Base-by-base conservation (phyloP, 208 protist species). In the Leishmania amazonensis region DNA sequence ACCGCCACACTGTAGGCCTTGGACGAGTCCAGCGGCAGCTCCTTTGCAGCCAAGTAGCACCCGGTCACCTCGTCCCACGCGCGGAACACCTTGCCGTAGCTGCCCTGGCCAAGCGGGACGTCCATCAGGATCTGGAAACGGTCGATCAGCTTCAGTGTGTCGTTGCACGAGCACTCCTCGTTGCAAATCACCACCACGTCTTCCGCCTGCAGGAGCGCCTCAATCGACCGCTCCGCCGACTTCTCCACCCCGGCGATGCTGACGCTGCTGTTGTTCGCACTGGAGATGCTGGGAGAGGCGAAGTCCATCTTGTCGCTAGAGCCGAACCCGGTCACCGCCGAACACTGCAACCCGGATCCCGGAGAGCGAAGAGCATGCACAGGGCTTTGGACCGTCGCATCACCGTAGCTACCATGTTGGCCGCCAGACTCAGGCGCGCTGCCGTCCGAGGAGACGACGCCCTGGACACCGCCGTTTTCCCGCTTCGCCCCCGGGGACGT, bases 21-120 rank as follows among this genome's bases (percentile, higher is more conserved):
- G 70, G 64, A 81, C 40, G 71, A 78, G 67, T 84, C 88, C 51
- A 94, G 83, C 65, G 81, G 78, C 82, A 94, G 51, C 76, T 94
- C 90, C 88, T 96, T 96, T 74, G 88, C 90, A 13, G 93, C 93
- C 24, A 94, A 76, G 87, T 92, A 92, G 67, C 88, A 78, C 28
- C 88, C 90, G 15, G 80, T 73, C 80, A 88, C 80, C 84, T 91
- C 87, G 65, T 92, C 90, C 89, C 90, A 94, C 62, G 90, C 90
- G 40, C 85, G 88, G 79, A 81, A 94, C 57, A 94, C 90, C 31
- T 57, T 81, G 72, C 90, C 88, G 76, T 88, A 92, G 80, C 83
- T 92, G 51, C 90, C 90, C 60, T 84, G 76, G 21, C 88, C 90
- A 3, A 94, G 80, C 28, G 75, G 86, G 35, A 80, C 57, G 76